Conservation (phyloP, 352 stramenopile genomes). For the Phytophthora uliginosa region DNA sequence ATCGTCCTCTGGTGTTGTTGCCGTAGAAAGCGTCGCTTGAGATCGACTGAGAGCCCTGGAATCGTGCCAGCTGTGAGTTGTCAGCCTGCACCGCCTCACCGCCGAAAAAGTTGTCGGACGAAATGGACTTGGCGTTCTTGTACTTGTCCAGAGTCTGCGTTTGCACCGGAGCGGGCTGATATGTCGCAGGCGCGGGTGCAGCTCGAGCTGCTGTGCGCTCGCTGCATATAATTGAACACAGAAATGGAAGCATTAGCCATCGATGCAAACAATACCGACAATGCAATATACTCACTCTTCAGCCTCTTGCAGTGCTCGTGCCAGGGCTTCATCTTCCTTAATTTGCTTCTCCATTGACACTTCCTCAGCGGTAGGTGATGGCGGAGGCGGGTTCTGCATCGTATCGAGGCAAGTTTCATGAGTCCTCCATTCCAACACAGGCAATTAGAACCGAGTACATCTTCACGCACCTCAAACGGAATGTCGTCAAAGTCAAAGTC, state of each 20-base stretch:
- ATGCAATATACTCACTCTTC: slow-evolving; percentile 66
- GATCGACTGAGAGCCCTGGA: slow-evolving; percentile 87
- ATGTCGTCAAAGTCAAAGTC: slow-evolving; percentile 94
- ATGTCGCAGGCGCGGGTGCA: slow-evolving; percentile 23
- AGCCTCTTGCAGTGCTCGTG: slow-evolving; percentile 80
- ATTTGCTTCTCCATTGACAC: slow-evolving; percentile 78
- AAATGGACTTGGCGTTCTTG: slow-evolving; percentile 94
- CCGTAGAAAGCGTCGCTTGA: slow-evolving; percentile 91
- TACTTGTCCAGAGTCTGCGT: slow-evolving; percentile 91
- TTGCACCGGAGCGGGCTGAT: slow-evolving; percentile 37
- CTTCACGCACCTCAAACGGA: slow-evolving; percentile 71
- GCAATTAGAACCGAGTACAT: neutral
- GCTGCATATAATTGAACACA: slow-evolving; percentile 17
- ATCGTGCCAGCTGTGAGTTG: slow-evolving; percentile 72
- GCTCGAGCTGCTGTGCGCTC: slow-evolving; percentile 29
- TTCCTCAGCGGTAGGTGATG: slow-evolving; percentile 41
- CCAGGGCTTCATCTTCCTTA: slow-evolving; percentile 88
- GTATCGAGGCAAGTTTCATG: neutral
- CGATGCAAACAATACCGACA: neutral
- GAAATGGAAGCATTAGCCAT: neutral
- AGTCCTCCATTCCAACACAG: neutral
- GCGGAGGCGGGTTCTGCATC: slow-evolving; percentile 72
- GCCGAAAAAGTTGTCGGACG: slow-evolving; percentile 92
- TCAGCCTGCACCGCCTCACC: slow-evolving; percentile 68
- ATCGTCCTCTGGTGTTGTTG: slow-evolving; percentile 61